Evolutionary conservation across 805 yeast genomes (phyloP), one percentile per base, ranked within the genome.

Genomic region (Cyberlindnera nakhonratchasimensis): DNA sequence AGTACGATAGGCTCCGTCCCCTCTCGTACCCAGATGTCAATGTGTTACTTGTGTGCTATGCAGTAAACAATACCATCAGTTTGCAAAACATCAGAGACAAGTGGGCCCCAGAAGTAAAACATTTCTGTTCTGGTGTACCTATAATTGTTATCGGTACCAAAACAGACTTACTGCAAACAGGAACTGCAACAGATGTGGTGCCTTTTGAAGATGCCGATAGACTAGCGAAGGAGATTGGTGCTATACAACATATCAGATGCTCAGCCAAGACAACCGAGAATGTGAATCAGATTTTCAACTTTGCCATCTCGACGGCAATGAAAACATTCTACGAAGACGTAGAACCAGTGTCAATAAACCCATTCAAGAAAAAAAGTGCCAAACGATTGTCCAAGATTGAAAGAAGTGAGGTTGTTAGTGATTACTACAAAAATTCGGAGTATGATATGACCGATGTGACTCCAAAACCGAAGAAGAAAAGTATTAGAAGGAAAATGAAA

Each of bases 41-140:
- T 59, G 66, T 88, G 2, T 62, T 88, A 14, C 66, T 90, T 43
- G 68, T 88, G 8, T 89, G 96, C 45, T 90, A 86, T 61, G 69
- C 91, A 2, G 71, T 87, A 22, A 82, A 81, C 52, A 74, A 73
- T 42, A 64, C 70, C 16, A 74, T 74, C 24, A 79, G 90, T 18
- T 67, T 90, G 43, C 79, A 77, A 38, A 88, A 85, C 57, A 84
- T 86, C 11, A 73, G 72, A 46, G 95, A 87, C 49, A 77, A 75
- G 46, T 90, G 98, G 98, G 76, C 77, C 30, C 96, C 96, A 1
- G 98, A 90, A 59, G 84, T 86, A 2, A 67, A 71, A 45, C 89
- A 85, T 56, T 87, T 83, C 59, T 87, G 96, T 58, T 89, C 90
- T 3, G 83, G 79, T 2, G 73, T 81, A 3, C 95, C 96, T 1